These are phyloP conservation scores for Sporothrix inflata DNA, from an alignment of 2,329 filamentous ascomycete species.

Conservation along the genomic window DNA sequence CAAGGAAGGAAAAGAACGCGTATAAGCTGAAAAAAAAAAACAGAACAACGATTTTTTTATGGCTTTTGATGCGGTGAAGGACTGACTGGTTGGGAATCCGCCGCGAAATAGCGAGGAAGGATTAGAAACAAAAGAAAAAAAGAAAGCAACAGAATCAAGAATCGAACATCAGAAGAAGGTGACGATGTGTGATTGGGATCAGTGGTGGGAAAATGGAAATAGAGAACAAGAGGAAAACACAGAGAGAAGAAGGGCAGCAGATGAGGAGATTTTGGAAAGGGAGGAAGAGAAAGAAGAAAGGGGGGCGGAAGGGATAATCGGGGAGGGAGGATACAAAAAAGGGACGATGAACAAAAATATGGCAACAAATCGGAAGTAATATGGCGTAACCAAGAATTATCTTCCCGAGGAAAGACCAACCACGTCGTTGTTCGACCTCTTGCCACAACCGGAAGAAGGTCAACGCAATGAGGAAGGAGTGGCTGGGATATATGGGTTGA, in stretches of 20 bases:
- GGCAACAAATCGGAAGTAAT: neutral
- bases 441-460: neutral
- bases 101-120: neutral
- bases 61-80: neutral
- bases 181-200: neutral
- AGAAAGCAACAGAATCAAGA: neutral
- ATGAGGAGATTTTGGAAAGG: neutral
- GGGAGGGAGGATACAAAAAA: neutral
- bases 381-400: slow-evolving; percentile 15
- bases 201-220: neutral
- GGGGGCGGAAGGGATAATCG: neutral
- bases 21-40: neutral
- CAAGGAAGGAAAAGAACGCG: slow-evolving; percentile 28
- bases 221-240: neutral
- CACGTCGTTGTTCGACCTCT: slow-evolving; percentile 4
- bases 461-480: neutral
- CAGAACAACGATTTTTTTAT: neutral
- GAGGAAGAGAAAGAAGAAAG: neutral
- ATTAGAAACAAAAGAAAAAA: neutral
- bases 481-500: neutral
- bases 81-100: neutral
- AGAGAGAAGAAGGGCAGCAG: neutral
- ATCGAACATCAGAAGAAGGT: neutral
- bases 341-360: slow-evolving; percentile 22
- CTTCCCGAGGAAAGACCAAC: slow-evolving; percentile 29